Evolutionary conservation across 768 basidiomycete species (phyloP), one percentile per base, ranked within the genome.

Genomic region (Nevesoporus exiguus): DNA sequence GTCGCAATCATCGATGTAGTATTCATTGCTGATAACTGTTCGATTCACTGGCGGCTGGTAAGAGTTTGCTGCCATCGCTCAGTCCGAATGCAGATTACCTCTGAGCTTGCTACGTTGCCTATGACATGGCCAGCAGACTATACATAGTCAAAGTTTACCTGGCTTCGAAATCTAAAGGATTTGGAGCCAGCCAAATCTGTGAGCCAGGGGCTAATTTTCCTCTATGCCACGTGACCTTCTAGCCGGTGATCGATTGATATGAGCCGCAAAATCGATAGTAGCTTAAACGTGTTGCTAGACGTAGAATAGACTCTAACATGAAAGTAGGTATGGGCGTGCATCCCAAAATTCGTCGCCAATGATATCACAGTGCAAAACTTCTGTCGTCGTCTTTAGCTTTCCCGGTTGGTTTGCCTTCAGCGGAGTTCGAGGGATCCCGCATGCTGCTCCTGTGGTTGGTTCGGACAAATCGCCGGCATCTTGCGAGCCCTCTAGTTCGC

Each of bases 331-430:
- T 10, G 83, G 80, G 49, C 86, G 71, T 27, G 75, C 72, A 7
- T 76, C 66, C 94, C 94, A 97, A 71, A 96, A 95, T 0, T 77
- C 80, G 49, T 90, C 83, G 50, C 79, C 77, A 55, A 96, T 93
- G 54, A 96, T 80, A 71, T 96, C 93, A 66, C 85, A 90, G 60
- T 96, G 91, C 24, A 85, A 59, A 1, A 93, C 73, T 5, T 75
- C 76, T 44, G 92, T 73, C 63, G 63, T 75, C 22, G 74, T 81
- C 55, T 64, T 69, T 11, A 68, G 54, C 51, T 74, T 75, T 33
- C 55, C 55, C 55, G 73, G 71, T 55, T 66, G 72, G 58, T 69
- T 74, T 54, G 57, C 55, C 56, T 61, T 58, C 54, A 48, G 15
- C 59, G 67, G 48, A 57, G 55, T 50, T 60, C 63, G 37, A 44